Evolutionary conservation across 2,329 filamentous ascomycete genomes (phyloP).

Genomic region (Incumbomyces delicatus): DNA sequence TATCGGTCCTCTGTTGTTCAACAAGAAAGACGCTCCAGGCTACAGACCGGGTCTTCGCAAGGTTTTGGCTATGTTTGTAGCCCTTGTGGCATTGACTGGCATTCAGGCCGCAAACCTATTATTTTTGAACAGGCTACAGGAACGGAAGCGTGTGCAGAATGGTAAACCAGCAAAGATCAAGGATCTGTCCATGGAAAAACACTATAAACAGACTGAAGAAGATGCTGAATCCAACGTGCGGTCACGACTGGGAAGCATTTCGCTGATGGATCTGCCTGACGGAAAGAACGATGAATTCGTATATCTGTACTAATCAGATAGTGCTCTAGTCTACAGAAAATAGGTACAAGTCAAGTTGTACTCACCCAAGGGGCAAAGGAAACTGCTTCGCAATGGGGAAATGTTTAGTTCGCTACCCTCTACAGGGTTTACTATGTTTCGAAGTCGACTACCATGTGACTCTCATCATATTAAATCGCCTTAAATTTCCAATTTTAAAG

Average conservation of each 20-base stretch:
- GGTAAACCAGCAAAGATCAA: constrained; percentile 52
- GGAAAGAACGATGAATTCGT: constrained; percentile 56
- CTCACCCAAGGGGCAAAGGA: too few relatives aligned
- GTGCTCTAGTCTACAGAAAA: too few relatives aligned
- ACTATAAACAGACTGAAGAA: constrained; percentile 27
- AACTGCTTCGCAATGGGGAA: too few relatives aligned
- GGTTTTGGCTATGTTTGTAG: constrained; percentile 46
- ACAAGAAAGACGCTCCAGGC: constrained; percentile 44
- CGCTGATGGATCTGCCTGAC: constrained; percentile 53
- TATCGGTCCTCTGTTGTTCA: constrained; percentile 56
- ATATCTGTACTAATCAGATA: constrained; percentile 12
- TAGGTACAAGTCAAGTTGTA: too few relatives aligned
- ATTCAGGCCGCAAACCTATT: constrained; percentile 48
- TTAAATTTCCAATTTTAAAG: too few relatives aligned
- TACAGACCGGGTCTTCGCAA: constrained; percentile 50
- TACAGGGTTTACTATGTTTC: too few relatives aligned
- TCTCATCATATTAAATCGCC: too few relatives aligned
- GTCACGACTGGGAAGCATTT: constrained; percentile 20
- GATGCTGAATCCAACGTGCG: constrained; percentile 25
- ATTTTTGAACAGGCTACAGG: constrained; percentile 49
- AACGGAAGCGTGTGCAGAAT: constrained; percentile 44
- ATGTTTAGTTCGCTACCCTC: too few relatives aligned
- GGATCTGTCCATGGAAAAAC: constrained; percentile 51
- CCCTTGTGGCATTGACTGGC: constrained; percentile 43
- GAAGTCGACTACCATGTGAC: too few relatives aligned